Base-by-base conservation (phyloP, 441 rosid genomes). In the Erodium trifolium region DNA sequence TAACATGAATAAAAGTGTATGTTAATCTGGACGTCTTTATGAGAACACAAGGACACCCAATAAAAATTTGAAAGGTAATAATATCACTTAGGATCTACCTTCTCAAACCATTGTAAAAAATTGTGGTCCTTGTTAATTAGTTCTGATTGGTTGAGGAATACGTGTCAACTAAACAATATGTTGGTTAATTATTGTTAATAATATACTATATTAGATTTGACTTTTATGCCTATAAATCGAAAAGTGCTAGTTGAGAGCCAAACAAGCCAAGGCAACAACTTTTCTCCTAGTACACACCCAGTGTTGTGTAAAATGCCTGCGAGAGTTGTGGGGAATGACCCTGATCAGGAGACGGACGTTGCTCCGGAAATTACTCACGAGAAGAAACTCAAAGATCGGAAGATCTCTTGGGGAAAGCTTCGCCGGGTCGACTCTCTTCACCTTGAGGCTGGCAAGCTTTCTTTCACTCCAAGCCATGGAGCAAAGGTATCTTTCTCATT, bases 391-490 rank as follows among this genome's bases (percentile, higher is more conserved):
- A 77, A 79, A 70, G 90, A 80, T 4, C 64, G 82, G 18, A 85
- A 81, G 78, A 11, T 74, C 16, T 87, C 93, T 59, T 87, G 91
- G 91, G 82, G 79, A 6, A 87, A 74, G 68, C 84, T 89, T 3
- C 78, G 76, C 47, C 87, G 87, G 0, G 76, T 87, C 0, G 93
- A 89, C 74, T 89, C 96, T 1, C 81, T 89, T 67, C 68, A 73
- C 74, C 65, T 84, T 70, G 96, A 89, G 76, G 93, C 90, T 3
- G 92, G 86, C 23, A 75, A 80, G 70, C 43, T 84, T 63, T 70
- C 87, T 69, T 63, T 45, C 34, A 65, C 53, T 0, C 64, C 27
- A 3, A 4, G 27, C 66, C 87, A 72, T 67, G 4, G 69, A 12
- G 74, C 82, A 62, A n/a, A 73, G 75, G 79, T 76, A 64, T 11